Percentiles rank a stretch among this genome's conserved stretches.
Conservation (phyloP, 352 stramenopile species). For the Globisporangium barbulae region DNA sequence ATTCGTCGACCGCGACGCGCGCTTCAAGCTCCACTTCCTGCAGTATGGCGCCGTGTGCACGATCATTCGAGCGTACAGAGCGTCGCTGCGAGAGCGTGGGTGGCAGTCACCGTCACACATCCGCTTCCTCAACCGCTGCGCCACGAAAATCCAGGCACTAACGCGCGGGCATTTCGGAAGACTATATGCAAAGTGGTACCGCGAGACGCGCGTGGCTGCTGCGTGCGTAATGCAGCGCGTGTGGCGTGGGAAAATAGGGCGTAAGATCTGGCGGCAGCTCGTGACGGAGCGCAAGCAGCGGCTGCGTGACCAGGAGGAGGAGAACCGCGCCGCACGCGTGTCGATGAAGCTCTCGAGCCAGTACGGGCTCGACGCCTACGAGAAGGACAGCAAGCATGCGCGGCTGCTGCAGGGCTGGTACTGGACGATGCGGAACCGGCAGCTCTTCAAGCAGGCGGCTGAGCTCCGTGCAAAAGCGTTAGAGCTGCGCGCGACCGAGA, state of each 20-base stretch:
- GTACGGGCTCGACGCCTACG: slow-evolving; percentile 46
- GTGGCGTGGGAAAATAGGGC: slow-evolving; percentile 56
- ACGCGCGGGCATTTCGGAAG: slow-evolving; percentile 48
- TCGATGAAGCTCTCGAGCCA: slow-evolving; percentile 59
- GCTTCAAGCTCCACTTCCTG: slow-evolving; percentile 32
- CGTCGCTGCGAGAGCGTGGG: slow-evolving; percentile 40
- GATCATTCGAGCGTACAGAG: slow-evolving; percentile 45
- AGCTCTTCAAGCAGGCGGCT: slow-evolving; percentile 44
- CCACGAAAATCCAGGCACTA: slow-evolving; percentile 56
- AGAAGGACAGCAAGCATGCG: slow-evolving; percentile 30
- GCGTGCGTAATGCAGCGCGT: slow-evolving; percentile 43
- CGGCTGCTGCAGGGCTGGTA: slow-evolving; percentile 65
- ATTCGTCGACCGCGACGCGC: slow-evolving; percentile 9
- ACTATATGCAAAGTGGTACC: slow-evolving; percentile 27
- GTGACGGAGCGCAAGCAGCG: slow-evolving; percentile 41
- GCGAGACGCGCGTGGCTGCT: slow-evolving; percentile 29
- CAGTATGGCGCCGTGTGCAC: slow-evolving; percentile 53
- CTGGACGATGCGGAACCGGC: slow-evolving; percentile 48
- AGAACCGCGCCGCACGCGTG: slow-evolving; percentile 55
- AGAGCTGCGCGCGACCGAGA: slow-evolving; percentile 27
- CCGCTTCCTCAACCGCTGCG: slow-evolving; percentile 34
- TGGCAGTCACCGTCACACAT: slow-evolving; percentile 58
- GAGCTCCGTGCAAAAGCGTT: slow-evolving; percentile 24
- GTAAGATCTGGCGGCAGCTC: slow-evolving; percentile 52
- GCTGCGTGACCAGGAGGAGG: slow-evolving; percentile 48